Base-by-base conservation (phyloP, 495 filamentous ascomycete genomes). In the Amphirosellinia nigrospora region DNA sequence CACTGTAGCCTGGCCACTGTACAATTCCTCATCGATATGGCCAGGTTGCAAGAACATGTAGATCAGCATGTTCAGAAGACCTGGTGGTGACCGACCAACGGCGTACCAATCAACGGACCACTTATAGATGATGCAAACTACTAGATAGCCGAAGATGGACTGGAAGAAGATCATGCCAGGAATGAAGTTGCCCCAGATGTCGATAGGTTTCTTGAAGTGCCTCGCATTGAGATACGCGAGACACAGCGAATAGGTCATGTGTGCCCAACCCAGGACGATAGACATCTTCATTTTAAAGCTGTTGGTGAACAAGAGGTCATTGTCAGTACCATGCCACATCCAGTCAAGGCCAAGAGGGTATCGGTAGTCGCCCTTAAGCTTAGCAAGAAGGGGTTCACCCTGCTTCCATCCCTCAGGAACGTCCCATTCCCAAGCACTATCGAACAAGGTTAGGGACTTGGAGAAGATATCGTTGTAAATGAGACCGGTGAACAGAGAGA, bases 251-350 rank as follows among this genome's bases (percentile, higher is more conserved):
- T 96, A 99, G 15, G 96, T 98, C 96, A 99, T 99, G 81, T 98
- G 95, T 70, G 87, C 86, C 96, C 96, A 99, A 61, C 96, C 96
- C 73, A 99, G 84, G 68, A 98, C 84, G 76, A 99, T 96, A 85
- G 92, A 94, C 79, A 99, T 91, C 86, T 99, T 99, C 96, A 99
- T 98, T 89, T 99, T 99, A 88, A 95, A 94, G 81, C 92, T 95
- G 90, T 99, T 98, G 72, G 87, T 89, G 83, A 98, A 99, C 28
- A 98, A 85, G 36, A 99, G 83, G 64, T 94, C 90, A 78, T 99
- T 99, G 65, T 97, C 94, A 8, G 94, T 89, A 70, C 90, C 93
- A 77, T 98, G 96, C 96, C 96, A 99, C 70, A 89, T 89, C 94
- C 94, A 98, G 78, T 99, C 96, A 69, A 99, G 82, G 70, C 96